phyloP scores from a whole-genome alignment of 2,329 filamentous ascomycete species.

The Apiospora aurea region DNA sequence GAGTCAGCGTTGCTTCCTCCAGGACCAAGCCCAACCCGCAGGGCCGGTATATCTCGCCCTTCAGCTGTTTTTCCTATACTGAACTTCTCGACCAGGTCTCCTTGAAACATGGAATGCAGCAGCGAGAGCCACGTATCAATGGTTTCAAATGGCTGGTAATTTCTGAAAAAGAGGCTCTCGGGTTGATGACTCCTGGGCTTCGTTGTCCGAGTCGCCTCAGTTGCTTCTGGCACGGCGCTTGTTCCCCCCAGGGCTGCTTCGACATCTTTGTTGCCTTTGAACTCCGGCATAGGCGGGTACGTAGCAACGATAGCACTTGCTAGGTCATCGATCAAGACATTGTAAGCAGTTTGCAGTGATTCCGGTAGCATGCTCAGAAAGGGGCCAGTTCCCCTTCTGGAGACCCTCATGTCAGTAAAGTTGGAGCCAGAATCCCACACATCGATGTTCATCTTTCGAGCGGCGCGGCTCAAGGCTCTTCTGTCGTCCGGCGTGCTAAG shows the following conservation, averaged over 20 bases:
- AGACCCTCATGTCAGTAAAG: constrained; percentile 85
- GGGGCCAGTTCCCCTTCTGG: constrained; percentile 77
- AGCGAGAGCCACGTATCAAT: constrained; percentile 92
- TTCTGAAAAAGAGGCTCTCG: constrained; percentile 87
- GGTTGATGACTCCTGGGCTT: constrained; percentile 43
- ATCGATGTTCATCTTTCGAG: constrained; percentile 76
- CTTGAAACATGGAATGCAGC: constrained; percentile 81
- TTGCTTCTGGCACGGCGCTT: constrained; percentile 38
- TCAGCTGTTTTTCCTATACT: constrained; percentile 87
- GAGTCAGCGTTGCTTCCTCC: constrained; percentile 46
- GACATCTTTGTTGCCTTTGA: constrained; percentile 32
- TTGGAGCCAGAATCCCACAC: constrained; percentile 86
- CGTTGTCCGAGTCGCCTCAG: constrained; percentile 31
- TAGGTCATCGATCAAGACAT: constrained; percentile 80
- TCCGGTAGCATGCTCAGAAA: constrained; percentile 79
- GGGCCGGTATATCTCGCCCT: constrained; percentile 82
- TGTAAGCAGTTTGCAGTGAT: constrained; percentile 75
- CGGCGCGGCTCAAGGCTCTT: constrained; percentile 38
- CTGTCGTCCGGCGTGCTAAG: constrained; percentile 57
- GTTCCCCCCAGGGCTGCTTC: constrained; percentile 32
- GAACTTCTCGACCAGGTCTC: constrained; percentile 73
- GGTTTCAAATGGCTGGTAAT: constrained; percentile 87
- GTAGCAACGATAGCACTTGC: constrained; percentile 79
- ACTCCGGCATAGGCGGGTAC: constrained; percentile 61
- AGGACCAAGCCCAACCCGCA: constrained; percentile 71